A percentile compares a stretch with the other conserved stretches of the same genome.
Conservation (phyloP, 2,329 filamentous ascomycete genomes). For the Emergomyces pasteurianus region DNA sequence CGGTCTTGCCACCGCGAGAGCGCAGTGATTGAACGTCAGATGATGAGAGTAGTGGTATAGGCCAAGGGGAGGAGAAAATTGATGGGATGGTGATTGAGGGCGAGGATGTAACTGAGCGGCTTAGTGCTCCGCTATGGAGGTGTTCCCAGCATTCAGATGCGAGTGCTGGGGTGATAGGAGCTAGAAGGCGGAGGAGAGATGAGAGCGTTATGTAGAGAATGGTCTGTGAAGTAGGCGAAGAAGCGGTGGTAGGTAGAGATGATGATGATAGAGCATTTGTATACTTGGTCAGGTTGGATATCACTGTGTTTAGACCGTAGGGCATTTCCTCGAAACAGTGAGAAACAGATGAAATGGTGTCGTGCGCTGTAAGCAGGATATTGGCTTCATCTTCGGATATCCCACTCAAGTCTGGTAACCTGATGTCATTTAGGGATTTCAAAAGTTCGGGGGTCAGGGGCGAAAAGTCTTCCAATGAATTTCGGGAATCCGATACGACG, state of each 20-base stretch:
- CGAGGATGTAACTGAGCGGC: not conserved
- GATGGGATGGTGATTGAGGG: slow-evolving; percentile 14
- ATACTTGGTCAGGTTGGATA: slow-evolving; percentile 71
- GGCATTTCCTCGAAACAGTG: slow-evolving; percentile 56
- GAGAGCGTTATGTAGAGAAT: slow-evolving; percentile 36
- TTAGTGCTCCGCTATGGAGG: slow-evolving; percentile 30
- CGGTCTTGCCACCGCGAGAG: slow-evolving; percentile 40
- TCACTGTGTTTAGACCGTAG: slow-evolving; percentile 68
- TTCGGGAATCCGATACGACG: slow-evolving; percentile 34
- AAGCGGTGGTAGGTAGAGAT: slow-evolving; percentile 15
- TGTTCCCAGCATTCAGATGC: slow-evolving; percentile 68
- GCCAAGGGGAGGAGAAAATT: slow-evolving; percentile 46
- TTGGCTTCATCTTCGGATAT: slow-evolving; percentile 26
- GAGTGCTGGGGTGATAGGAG: slow-evolving; percentile 68
- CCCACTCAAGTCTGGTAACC: slow-evolving; percentile 19
- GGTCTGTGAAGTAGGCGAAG: slow-evolving; percentile 21
- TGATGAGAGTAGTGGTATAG: slow-evolving; percentile 31
- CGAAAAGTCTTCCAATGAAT: slow-evolving; percentile 15
- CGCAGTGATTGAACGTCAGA: slow-evolving; percentile 32
- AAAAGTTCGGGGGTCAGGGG: slow-evolving; percentile 14
- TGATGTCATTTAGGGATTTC: slow-evolving; percentile 14
- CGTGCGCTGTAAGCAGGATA: slow-evolving; percentile 56
- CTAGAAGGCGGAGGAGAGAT: slow-evolving; percentile 57
- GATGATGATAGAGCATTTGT: slow-evolving; percentile 55
- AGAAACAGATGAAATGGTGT: slow-evolving; percentile 55